phyloP scores from a whole-genome alignment of 1,139 yeast species.

The Kazachstania sp. region DNA sequence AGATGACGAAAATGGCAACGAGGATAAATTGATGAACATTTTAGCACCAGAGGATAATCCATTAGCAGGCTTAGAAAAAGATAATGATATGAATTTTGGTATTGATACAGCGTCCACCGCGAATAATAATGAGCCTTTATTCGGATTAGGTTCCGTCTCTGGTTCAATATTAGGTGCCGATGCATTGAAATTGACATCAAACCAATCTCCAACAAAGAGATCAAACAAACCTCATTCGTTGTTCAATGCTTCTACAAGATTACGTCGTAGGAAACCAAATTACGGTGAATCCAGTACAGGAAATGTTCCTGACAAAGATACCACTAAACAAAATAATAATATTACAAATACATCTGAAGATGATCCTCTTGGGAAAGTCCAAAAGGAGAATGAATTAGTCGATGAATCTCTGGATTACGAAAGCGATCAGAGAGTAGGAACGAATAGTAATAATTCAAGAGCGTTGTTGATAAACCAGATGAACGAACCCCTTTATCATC shows the following conservation, averaged over 20 bases:
- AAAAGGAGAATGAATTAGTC: conserved; percentile 19
- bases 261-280: conserved; percentile 19
- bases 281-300: neutral
- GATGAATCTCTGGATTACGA: conserved; percentile 19
- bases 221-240: conserved; percentile 15
- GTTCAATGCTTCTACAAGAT: conserved; percentile 21
- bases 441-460: neutral
- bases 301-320: neutral
- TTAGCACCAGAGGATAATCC: conserved; percentile 27
- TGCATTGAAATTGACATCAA: neutral
- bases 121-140: conserved; percentile 15
- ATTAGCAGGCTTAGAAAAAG: conserved; percentile 12
- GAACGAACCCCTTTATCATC: conserved; percentile 21
- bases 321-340: neutral
- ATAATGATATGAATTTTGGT: neutral
- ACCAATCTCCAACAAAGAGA: conserved; percentile 5
- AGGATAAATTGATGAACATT: conserved; percentile 12
- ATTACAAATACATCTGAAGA: neutral
- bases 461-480: conserved; percentile 18
- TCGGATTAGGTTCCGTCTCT: conserved; percentile 18
- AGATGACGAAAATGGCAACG: conserved; percentile 7
- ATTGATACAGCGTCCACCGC: conserved; percentile 5
- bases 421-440: neutral
- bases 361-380: conserved; percentile 25
- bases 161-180: conserved; percentile 10